phyloP scores from a whole-genome alignment of 2,329 filamentous ascomycete genomes.

The Domatiomyces catenatus region DNA sequence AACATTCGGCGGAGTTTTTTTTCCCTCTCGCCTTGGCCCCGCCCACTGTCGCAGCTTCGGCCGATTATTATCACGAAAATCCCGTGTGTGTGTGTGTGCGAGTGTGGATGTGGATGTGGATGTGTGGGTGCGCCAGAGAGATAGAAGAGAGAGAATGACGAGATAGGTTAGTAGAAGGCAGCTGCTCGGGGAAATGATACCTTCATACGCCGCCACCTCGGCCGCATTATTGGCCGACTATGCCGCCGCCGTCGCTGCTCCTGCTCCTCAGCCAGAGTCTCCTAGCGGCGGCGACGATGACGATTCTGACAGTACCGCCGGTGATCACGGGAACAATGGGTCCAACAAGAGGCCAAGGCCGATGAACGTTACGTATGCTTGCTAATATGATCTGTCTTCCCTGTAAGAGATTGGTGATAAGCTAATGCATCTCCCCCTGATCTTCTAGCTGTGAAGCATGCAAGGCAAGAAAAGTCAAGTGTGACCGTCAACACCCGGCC shows the following conservation, averaged over 20 bases:
- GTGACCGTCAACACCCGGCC: constrained; percentile 40
- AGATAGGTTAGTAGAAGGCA: too few relatives aligned
- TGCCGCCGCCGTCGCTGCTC: background rate
- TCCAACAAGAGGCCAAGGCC: constrained; percentile 42
- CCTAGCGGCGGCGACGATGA: background rate
- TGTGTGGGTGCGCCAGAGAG: too few relatives aligned
- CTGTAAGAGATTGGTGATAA: constrained; percentile 1
- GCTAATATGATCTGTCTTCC: background rate
- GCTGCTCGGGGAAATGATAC: background rate
- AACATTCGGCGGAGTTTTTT: background rate
- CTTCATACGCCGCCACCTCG: background rate
- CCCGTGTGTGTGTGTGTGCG: too few relatives aligned
- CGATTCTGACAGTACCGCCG: constrained; percentile 27
- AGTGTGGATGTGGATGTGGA: too few relatives aligned
- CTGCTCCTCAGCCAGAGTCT: background rate
- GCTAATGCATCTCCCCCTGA: constrained; percentile 7
- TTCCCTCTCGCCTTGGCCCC: background rate
- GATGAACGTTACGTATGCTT: constrained; percentile 18
- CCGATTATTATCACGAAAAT: background rate
- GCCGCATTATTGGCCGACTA: background rate
- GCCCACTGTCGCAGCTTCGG: background rate
- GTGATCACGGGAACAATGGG: constrained; percentile 32
- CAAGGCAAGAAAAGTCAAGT: constrained; percentile 32
- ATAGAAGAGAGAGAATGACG: too few relatives aligned
- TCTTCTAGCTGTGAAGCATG: constrained; percentile 27